Evolutionary conservation across 768 basidiomycete species (phyloP), one percentile per base, ranked within the genome.

Genomic region (Mycena haematopus): DNA sequence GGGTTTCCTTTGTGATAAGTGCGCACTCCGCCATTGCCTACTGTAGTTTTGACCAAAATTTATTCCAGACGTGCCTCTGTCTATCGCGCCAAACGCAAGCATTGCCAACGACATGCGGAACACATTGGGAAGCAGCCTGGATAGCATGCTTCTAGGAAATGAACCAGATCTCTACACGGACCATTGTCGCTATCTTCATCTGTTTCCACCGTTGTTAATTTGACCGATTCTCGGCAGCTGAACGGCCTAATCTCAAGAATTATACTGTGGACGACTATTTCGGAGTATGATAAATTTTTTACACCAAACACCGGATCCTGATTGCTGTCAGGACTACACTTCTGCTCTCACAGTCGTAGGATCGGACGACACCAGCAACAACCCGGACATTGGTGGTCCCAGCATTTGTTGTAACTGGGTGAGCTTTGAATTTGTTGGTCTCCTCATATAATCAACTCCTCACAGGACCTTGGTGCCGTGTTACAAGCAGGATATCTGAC

Each of bases 91-190:
- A 3, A 67, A 55, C 24, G 56, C 57, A 14, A 58, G 58, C 38
- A n/a, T 52, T 27, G 72, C 52, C 63, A 71, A 70, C 78, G 76
- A 54, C 74, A 73, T 65, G 77, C 80, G 7, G 63, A 77, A 22
- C 68, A 78, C 36, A 9, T 67, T 85, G 9, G 82, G 79, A 5
- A 66, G 70, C 60, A 66, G 68, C 51, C 68, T 85, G 36, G 84
- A 84, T 67, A 78, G 78, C 1, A 80, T 79, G 63, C 65, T 84
- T 2, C 70, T 85, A 6, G 84, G 84, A 56, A 86, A 86, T 69
- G 84, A 85, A 71, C 88, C 88, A 42, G 88, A 90, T 74, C 76
- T 89, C 55, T 90, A 85, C 68, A 73, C 78, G 0, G 51, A 42
- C 4, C 84, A 85, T 60, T 70, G 63, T 55, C 31, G 5, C 10